Evolutionary conservation across 345 rosid genomes (phyloP).

Genomic region (Rhizophora apiculata): DNA sequence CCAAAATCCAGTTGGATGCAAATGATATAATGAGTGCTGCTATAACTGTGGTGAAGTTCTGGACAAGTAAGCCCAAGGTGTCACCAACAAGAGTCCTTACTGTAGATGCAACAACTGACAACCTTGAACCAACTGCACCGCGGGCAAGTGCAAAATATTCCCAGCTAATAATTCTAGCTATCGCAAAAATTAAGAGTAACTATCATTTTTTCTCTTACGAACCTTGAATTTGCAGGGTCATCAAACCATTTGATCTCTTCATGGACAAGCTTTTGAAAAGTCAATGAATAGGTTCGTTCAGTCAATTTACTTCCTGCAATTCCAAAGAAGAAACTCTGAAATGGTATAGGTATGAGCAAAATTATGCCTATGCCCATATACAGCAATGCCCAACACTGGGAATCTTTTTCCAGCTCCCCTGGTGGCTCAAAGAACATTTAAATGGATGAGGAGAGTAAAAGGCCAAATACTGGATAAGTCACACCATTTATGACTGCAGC

Average conservation of each 20-base stretch:
- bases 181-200: neutral
- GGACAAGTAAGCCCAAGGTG: constrained; percentile 47
- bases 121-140: constrained; percentile 64
- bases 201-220: neutral
- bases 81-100: constrained; percentile 56
- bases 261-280: constrained; percentile 73
- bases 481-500: constrained; percentile 66
- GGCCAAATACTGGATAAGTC: constrained; percentile 69
- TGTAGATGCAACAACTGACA: constrained; percentile 58
- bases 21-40: constrained; percentile 52
- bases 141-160: constrained; percentile 23
- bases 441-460: constrained; percentile 60
- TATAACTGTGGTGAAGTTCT: constrained; percentile 43
- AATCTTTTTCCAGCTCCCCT: constrained; percentile 40
- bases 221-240: constrained; percentile 71
- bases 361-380: constrained; percentile 41
- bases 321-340: constrained; percentile 70
- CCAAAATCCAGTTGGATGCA: constrained; percentile 56
- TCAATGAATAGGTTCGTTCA: constrained; percentile 58
- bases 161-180: neutral
- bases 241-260: constrained; percentile 90
- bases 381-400: constrained; percentile 52
- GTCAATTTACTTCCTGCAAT: constrained; percentile 81
- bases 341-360: constrained; percentile 38
- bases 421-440: constrained; percentile 60